Evolutionary conservation across 75 land plant genomes (phyloP).

Genomic region (Cunninghamia lanceolata): DNA sequence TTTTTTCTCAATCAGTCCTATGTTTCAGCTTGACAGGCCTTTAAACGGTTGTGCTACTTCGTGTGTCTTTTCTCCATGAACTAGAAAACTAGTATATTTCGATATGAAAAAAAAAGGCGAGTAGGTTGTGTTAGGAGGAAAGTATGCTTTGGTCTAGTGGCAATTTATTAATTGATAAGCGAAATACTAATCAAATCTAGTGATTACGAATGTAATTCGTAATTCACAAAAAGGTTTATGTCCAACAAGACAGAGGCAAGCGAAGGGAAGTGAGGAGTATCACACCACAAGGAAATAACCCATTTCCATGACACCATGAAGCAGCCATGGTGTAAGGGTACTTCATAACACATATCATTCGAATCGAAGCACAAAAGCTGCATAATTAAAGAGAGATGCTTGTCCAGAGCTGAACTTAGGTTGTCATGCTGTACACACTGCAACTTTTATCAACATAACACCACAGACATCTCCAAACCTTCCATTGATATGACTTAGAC

Average conservation of each 20-base stretch:
- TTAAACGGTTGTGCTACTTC: not conserved
- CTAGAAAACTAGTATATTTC: not conserved
- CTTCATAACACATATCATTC: not conserved
- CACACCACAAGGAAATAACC: not conserved
- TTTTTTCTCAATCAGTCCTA: not conserved
- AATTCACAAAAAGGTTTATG: not conserved
- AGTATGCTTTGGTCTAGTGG: not conserved
- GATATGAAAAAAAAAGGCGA: not conserved
- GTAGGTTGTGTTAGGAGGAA: not conserved
- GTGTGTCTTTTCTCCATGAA: not conserved
- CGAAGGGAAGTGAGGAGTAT: not conserved
- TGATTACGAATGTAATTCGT: not conserved
- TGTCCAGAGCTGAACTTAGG: not conserved
- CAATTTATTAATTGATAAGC: not conserved
- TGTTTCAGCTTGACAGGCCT: not conserved
- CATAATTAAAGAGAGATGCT: not conserved
- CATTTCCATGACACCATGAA: not conserved
- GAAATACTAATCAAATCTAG: not conserved
- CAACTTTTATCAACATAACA: not conserved
- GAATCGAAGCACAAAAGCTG: not conserved
- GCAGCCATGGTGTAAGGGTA: not conserved
- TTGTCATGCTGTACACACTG: not conserved
- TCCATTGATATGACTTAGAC: no score
- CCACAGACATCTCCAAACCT: not conserved
- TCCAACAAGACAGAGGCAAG: not conserved